Evolutionary conservation across 1,284 basidiomycete species (phyloP).

Genomic region (Melampsora medusae): DNA sequence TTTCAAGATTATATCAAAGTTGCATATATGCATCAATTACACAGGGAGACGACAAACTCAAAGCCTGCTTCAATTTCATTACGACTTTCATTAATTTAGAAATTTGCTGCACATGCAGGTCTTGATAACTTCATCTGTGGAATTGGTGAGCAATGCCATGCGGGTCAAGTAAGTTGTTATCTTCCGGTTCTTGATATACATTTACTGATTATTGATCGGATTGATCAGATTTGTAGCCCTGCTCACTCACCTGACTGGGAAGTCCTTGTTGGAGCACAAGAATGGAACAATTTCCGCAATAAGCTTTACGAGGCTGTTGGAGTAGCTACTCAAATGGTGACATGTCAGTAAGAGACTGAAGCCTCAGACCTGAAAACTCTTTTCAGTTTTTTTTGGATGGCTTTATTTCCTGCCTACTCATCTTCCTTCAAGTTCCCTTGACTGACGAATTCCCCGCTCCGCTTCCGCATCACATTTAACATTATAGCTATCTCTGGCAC

Average conservation of each 20-base stretch:
- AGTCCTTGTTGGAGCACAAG: conserved; percentile 31
- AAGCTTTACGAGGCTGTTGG: conserved; percentile 32
- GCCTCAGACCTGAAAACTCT: too few species aligned
- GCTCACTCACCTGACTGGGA: conserved; percentile 28
- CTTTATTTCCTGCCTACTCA: not conserved
- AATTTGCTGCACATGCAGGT: conserved; percentile 28
- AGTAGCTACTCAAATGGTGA: conserved; percentile 30
- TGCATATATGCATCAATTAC: too few species aligned
- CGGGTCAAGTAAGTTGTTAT: conserved; percentile 21
- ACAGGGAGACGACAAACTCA: too few species aligned
- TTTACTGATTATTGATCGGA: not conserved
- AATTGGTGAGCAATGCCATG: conserved; percentile 20
- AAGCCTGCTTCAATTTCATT: not conserved
- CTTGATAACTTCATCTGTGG: conserved; percentile 34
- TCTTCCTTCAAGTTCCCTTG: not conserved
- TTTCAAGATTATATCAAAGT: too few species aligned
- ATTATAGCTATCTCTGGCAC: conserved; percentile 25
- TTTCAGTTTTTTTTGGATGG: not conserved
- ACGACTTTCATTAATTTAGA: not conserved
- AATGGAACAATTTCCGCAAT: conserved; percentile 38
- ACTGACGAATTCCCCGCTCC: not conserved
- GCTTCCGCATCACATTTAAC: not conserved
- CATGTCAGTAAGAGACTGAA: conserved; percentile 11
- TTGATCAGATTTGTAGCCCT: conserved; percentile 23
- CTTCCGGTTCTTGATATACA: not conserved